Base-by-base conservation (phyloP, 1,284 basidiomycete genomes). In the Pseudozyma flocculosa region DNA sequence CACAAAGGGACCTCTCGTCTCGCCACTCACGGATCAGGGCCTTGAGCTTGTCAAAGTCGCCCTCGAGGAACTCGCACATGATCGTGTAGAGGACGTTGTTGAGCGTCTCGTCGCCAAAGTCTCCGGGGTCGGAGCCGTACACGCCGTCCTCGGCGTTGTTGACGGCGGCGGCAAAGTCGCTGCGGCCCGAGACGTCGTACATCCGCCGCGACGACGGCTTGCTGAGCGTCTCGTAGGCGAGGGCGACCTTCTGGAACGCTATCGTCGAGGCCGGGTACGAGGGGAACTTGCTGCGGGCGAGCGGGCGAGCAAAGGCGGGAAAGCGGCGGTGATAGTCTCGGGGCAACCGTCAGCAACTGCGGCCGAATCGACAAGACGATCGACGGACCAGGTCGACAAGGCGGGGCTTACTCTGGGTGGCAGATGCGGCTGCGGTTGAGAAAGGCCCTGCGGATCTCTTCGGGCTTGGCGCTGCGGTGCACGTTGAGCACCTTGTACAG, bases 341-440 rank as follows among this genome's bases (percentile, higher is more conserved):
- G 22, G 15, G 43, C 46, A 5, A 42, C 14, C 18, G 48, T 46
- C 9, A 15, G 37, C 45, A 40, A 5, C n/a, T n/a, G n/a, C n/a
- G n/a, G n/a, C 41, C 37, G n/a, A 43, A n/a, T n/a, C n/a, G n/a
- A n/a, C n/a, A n/a, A n/a, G n/a, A n/a, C n/a, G n/a, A n/a, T n/a
- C n/a, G n/a, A n/a, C n/a, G n/a, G n/a, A n/a, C n/a, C n/a, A n/a
- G n/a, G n/a, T n/a, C n/a, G n/a, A n/a, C n/a, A n/a, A n/a, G n/a
- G n/a, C n/a, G n/a, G n/a, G n/a, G n/a, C 86, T 63, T 58, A 89
- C 88, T 92, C 89, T 77, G 89, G 90, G 72, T 91, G 90, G 67
- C 89, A 91, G 11, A 84, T 82, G 68, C 83, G 84, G 74, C 88
- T 90, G 40, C 88, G 81, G 0, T 83, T 81, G 43, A 92, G 83